A percentile compares a stretch with the other conserved stretches of the same genome.
Evolutionary conservation across 768 basidiomycete species (phyloP).

Genomic region (Piloderma croceum): DNA sequence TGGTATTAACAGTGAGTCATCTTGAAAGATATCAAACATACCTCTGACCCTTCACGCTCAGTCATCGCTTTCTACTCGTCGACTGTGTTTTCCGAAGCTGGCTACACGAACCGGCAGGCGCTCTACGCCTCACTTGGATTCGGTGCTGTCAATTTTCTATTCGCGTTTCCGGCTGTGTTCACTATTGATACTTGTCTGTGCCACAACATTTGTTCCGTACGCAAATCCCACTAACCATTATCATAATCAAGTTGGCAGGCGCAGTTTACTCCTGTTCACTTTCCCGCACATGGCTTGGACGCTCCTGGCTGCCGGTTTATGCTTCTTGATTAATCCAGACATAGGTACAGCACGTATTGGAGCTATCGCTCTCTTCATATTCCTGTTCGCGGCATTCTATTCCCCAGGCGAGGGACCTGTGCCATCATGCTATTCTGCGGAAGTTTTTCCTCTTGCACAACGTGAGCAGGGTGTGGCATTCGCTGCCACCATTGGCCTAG

Average conservation of each 20-base stretch:
- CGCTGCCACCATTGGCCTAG: constrained; percentile 46
- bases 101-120: constrained; percentile 32
- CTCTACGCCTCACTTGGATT: constrained; percentile 40
- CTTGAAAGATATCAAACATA: too few species aligned
- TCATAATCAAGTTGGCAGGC: constrained; percentile 49
- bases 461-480: constrained; percentile 58
- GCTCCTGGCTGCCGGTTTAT: constrained; percentile 44
- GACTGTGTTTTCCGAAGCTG: constrained; percentile 42
- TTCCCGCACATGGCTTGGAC: constrained; percentile 51
- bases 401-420: constrained; percentile 65
- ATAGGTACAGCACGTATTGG: constrained; percentile 13
- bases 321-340: constrained; percentile 31
- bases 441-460: constrained; percentile 57
- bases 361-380: constrained; percentile 30
- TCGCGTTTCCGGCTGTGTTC: constrained; percentile 33
- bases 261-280: constrained; percentile 44
- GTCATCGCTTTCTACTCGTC: constrained; percentile 57
- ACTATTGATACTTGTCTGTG: constrained; percentile 18
- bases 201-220: constrained; percentile 21
- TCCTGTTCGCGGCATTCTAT: constrained; percentile 39
- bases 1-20: constrained; percentile 58
- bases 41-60: too few species aligned
- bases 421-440: constrained; percentile 66
- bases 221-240: constrained; percentile 17
- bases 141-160: constrained; percentile 34